Evolutionary conservation across 2,329 filamentous ascomycete genomes (phyloP).

Genomic region (Monosporascus sp.): DNA sequence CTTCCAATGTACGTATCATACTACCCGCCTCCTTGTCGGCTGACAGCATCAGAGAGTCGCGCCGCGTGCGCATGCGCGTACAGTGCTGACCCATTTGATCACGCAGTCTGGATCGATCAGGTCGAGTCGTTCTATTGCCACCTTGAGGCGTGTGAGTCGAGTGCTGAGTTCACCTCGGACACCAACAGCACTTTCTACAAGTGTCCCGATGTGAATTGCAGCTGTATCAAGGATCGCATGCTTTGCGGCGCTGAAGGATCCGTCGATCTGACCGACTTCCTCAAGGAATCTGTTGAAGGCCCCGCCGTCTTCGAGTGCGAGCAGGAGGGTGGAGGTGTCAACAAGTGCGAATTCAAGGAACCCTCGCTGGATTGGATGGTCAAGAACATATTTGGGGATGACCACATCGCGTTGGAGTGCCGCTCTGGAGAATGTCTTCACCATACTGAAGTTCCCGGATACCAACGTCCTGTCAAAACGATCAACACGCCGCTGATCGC

Average conservation of each 20-base stretch:
- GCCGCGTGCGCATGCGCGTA: no score
- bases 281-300: slow-evolving; percentile 75
- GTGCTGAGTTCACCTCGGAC: slow-evolving; percentile 59
- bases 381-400: slow-evolving; percentile 81
- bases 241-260: slow-evolving; percentile 89
- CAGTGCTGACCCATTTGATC: slow-evolving; percentile 4
- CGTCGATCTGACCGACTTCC: slow-evolving; percentile 86
- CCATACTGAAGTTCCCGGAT: slow-evolving; percentile 87
- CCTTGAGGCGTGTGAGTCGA: slow-evolving; percentile 73
- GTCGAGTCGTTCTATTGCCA: slow-evolving; percentile 95
- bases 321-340: slow-evolving; percentile 55
- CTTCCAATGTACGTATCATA: slow-evolving; percentile 71
- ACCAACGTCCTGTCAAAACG: slow-evolving; percentile 78
- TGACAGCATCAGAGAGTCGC: no score
- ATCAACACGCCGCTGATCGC: slow-evolving; percentile 98
- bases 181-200: slow-evolving; percentile 80
- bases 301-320: slow-evolving; percentile 79
- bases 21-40: not conserved
- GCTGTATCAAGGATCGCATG: slow-evolving; percentile 86
- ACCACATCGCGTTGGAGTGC: slow-evolving; percentile 79
- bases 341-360: slow-evolving; percentile 78
- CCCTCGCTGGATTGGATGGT: slow-evolving; percentile 91
- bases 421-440: slow-evolving; percentile 88
- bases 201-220: slow-evolving; percentile 79
- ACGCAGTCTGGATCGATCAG: slow-evolving; percentile 87